A percentile compares a stretch with the other conserved stretches of the same genome.
These are phyloP conservation scores for Fusarium nygamai DNA, from an alignment of 2,329 filamentous ascomycete species.

Conservation along the genomic window DNA sequence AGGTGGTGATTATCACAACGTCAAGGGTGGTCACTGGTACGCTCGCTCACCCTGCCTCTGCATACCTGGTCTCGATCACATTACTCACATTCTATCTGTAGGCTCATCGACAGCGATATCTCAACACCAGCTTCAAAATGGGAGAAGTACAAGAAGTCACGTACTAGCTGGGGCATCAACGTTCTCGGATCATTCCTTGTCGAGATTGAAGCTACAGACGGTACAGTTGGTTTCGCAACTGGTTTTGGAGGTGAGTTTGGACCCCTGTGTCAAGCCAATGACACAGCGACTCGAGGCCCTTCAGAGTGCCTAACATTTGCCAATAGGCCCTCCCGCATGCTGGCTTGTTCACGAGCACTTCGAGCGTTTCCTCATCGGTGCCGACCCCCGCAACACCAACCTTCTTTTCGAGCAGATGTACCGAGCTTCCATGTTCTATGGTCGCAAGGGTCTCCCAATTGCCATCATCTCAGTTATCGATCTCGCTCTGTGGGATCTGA, in stretches of 20 bases:
- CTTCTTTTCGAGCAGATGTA: slow-evolving; percentile 97
- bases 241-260: slow-evolving; percentile 78
- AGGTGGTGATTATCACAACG: slow-evolving; percentile 93
- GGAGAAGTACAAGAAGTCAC: slow-evolving; percentile 85
- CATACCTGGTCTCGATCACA: not conserved
- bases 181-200: slow-evolving; percentile 92
- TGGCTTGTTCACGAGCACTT: slow-evolving; percentile 96
- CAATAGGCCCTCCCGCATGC: slow-evolving; percentile 82
- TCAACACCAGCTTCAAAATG: slow-evolving; percentile 92
- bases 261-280: not conserved
- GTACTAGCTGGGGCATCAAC: slow-evolving; percentile 96
- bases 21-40: slow-evolving; percentile 76
- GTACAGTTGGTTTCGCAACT: slow-evolving; percentile 92
- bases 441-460: slow-evolving; percentile 88
- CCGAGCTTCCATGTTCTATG: slow-evolving; percentile 94
- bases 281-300: not conserved
- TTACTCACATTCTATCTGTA: slow-evolving; percentile 53
- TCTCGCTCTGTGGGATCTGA: slow-evolving; percentile 89
- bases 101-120: slow-evolving; percentile 92
- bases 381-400: slow-evolving; percentile 91
- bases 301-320: slow-evolving; percentile 3
- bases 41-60: not conserved
- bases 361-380: slow-evolving; percentile 87
- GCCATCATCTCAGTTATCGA: slow-evolving; percentile 96
- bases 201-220: slow-evolving; percentile 88